Percentiles rank a stretch among this genome's conserved stretches.
These are phyloP conservation scores for Hypocrella siamensis DNA, from an alignment of 2,329 filamentous ascomycete genomes.

Conservation along the genomic window DNA sequence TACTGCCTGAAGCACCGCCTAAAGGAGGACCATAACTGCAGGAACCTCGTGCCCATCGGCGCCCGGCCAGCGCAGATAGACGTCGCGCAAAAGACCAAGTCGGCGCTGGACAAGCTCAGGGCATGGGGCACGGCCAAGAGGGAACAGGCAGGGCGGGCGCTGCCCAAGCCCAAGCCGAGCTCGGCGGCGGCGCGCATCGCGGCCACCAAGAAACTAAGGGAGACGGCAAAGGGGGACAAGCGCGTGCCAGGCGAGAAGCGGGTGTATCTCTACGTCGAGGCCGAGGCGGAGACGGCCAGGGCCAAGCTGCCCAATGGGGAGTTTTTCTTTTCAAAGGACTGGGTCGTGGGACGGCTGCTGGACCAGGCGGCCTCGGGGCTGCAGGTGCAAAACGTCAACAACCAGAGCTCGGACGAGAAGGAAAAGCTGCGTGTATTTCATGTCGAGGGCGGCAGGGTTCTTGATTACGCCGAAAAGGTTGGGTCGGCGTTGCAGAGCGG, in stretches of 20 bases:
- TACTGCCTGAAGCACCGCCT: constrained; percentile 70
- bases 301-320: constrained; percentile 69
- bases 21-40: constrained; percentile 71
- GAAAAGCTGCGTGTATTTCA: constrained; percentile 80
- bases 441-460: constrained; percentile 70
- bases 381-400: constrained; percentile 75
- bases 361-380: constrained; percentile 63
- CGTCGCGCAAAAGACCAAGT: constrained; percentile 47
- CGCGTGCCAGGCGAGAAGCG: constrained; percentile 69
- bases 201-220: constrained; percentile 67
- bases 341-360: constrained; percentile 74
- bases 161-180: constrained; percentile 48
- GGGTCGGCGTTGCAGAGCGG: constrained; percentile 59
- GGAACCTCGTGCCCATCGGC: constrained; percentile 48
- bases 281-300: constrained; percentile 70
- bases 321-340: constrained; percentile 70
- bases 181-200: constrained; percentile 48
- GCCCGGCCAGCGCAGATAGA: constrained; percentile 28
- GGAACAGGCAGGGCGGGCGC: constrained; percentile 38
- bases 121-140: constrained; percentile 69
- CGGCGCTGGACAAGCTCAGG: constrained; percentile 61
- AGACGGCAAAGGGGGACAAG: constrained; percentile 76
- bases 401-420: constrained; percentile 58
- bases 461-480: constrained; percentile 81
- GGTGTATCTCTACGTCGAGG: constrained; percentile 83